phyloP scores from a whole-genome alignment of 2,329 filamentous ascomycete genomes.

The Calonectria pseudoturangicola region DNA sequence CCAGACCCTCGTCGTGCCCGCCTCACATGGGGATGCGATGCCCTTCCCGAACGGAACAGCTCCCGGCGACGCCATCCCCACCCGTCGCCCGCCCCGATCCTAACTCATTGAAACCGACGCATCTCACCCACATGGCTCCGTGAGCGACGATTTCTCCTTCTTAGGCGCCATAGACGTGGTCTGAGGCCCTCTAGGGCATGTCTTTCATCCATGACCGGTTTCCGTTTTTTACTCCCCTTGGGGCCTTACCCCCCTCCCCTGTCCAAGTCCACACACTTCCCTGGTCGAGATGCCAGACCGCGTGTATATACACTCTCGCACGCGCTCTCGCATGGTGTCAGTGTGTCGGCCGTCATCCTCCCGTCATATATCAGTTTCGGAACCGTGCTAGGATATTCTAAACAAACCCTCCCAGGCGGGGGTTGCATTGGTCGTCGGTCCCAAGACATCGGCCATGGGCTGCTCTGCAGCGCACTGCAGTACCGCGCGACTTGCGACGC shows the following conservation, averaged over 20 bases:
- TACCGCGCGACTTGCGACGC: conserved; percentile 36
- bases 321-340: conserved; percentile 18
- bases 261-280: conserved; percentile 12
- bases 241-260: conserved; percentile 5
- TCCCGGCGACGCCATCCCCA: conserved; percentile 33
- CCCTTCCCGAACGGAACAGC: conserved; percentile 33
- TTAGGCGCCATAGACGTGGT: not conserved
- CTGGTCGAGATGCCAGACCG: conserved; percentile 10
- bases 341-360: conserved; percentile 23
- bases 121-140: conserved; percentile 20
- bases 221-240: not conserved
- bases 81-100: conserved; percentile 28
- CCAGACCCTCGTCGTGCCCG: not conserved
- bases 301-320: conserved; percentile 17
- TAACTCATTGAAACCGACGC: conserved; percentile 28
- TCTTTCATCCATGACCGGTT: conserved; percentile 19
- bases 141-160: conserved; percentile 1
- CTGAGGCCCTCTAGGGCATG: conserved; percentile 20
- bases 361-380: conserved; percentile 39
- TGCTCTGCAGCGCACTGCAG: conserved; percentile 33
- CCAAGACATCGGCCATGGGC: conserved; percentile 43
- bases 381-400: conserved; percentile 23
- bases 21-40: conserved; percentile 11
- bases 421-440: conserved; percentile 16
- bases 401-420: conserved; percentile 27